A percentile compares a stretch with the other conserved stretches of the same genome.
These are phyloP conservation scores for Pseudofabraea citricarpa DNA, from an alignment of 2,329 filamentous ascomycete genomes.

Conservation along the genomic window DNA sequence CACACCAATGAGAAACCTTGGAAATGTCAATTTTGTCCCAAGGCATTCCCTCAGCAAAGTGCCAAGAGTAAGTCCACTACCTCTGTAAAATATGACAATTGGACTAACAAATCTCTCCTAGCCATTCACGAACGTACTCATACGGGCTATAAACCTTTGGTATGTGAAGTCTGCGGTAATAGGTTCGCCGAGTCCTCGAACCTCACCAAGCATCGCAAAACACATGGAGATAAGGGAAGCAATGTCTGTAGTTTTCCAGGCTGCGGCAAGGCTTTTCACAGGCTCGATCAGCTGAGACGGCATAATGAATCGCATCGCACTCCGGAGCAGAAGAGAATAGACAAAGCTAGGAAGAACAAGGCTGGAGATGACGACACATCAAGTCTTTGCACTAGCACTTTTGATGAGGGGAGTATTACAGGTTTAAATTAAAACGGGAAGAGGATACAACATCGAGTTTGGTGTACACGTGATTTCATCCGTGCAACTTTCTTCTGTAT, in stretches of 20 bases:
- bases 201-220: slow-evolving; percentile 60
- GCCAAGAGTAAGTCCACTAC: slow-evolving; percentile 47
- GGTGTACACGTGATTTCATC: too few species aligned
- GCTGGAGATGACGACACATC: not conserved
- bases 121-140: slow-evolving; percentile 66
- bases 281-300: slow-evolving; percentile 55
- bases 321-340: slow-evolving; percentile 4
- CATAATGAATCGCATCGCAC: slow-evolving; percentile 37
- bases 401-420: too few species aligned
- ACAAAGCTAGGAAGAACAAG: not conserved
- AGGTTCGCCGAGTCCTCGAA: slow-evolving; percentile 62
- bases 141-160: slow-evolving; percentile 58
- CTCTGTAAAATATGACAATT: slow-evolving; percentile 19
- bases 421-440: too few species aligned
- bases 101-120: slow-evolving; percentile 22
- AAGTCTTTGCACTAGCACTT: not conserved
- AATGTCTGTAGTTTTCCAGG: slow-evolving; percentile 42
- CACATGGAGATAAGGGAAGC: slow-evolving; percentile 48
- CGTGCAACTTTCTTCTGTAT: too few species aligned
- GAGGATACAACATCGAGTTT: too few species aligned
- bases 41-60: slow-evolving; percentile 62
- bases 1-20: slow-evolving; percentile 64
- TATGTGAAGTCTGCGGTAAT: slow-evolving; percentile 54
- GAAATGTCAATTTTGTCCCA: slow-evolving; percentile 47
- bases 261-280: slow-evolving; percentile 54